Base-by-base conservation (phyloP, 306 rosid species). In the Begonia loranthoides region DNA sequence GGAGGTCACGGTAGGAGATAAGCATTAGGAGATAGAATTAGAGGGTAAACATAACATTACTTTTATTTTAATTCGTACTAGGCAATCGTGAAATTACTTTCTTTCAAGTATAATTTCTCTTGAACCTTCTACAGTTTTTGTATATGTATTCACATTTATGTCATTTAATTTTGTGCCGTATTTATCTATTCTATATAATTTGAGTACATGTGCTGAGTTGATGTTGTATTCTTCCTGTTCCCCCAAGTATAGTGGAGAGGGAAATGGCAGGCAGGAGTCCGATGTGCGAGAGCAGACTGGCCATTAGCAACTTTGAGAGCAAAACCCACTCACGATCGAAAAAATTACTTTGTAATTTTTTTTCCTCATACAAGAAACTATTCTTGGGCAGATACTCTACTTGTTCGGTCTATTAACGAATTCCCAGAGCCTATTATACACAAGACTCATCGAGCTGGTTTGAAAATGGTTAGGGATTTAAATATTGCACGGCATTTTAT, bases 251-350 rank as follows among this genome's bases (percentile, higher is more conserved):
- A 92, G 99, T 80, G 99, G 94, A 80, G 99, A 67, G 99, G 99
- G 59, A 92, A 80, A 76, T 86, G 99, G 99, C 86, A 83, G 75
- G 87, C 94, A 50, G 96, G 99, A 62, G 83, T 92, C 64, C 76
- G 94, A 71, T 92, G 99, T 59, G 78, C 86, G 17, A 78, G 88
- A 73, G 96, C 93, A 52, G 99, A 92, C 71, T 86, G 95, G 93
- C 99, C 99, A 0, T 73, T 92, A 64, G 76, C 96, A 34, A 82
- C 94, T 69, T 68, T 92, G 75, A 92, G 61, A 81, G 99, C 99
- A 64, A 92, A 92, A 59, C 99, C 99, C 8, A 86, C 94, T 15
- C 99, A 92, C 65, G 92, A 66, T 60, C 73, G 96, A 73, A 92
- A 92, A 78, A 76, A 92, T 59, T 92, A 86, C 73, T 76, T 76